Evolutionary conservation across 2,329 filamentous ascomycete species (phyloP).

Genomic region (Plectosphaerella sp.): DNA sequence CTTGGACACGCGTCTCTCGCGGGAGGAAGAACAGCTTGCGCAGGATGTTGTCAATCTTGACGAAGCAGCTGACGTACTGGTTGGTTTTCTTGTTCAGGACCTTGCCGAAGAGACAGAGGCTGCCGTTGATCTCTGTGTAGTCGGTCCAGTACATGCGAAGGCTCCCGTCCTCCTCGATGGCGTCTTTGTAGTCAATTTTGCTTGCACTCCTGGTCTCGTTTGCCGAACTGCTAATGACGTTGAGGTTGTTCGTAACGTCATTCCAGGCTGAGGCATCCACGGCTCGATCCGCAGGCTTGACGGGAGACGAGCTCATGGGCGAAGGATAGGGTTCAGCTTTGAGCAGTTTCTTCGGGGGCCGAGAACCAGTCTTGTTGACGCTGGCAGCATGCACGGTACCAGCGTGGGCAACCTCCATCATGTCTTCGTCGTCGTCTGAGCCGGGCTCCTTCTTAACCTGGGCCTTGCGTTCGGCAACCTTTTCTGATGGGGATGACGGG

Average conservation of each 20-base stretch:
- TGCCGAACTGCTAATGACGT: constrained; percentile 72
- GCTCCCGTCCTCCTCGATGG: constrained; percentile 90
- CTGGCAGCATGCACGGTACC: constrained; percentile 64
- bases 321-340: constrained; percentile 65
- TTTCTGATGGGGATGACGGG: constrained; percentile 82
- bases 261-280: constrained; percentile 88
- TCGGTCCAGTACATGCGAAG: constrained; percentile 96
- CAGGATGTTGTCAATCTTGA: constrained; percentile 92
- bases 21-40: constrained; percentile 93
- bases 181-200: constrained; percentile 78
- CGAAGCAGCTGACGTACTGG: constrained; percentile 82
- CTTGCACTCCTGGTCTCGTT: constrained; percentile 62
- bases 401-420: constrained; percentile 83
- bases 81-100: constrained; percentile 83
- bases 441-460: constrained; percentile 42
- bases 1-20: constrained; percentile 53
- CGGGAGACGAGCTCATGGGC: constrained; percentile 73
- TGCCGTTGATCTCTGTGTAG: constrained; percentile 89
- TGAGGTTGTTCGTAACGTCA: constrained; percentile 77
- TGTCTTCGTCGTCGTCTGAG: constrained; percentile 72
- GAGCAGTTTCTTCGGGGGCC: constrained; percentile 70
- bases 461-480: constrained; percentile 69
- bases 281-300: constrained; percentile 50
- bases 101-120: constrained; percentile 91
- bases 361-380: constrained; percentile 80